Base-by-base conservation (phyloP, 2,329 filamentous ascomycete species). In the Alternaria alternata region DNA sequence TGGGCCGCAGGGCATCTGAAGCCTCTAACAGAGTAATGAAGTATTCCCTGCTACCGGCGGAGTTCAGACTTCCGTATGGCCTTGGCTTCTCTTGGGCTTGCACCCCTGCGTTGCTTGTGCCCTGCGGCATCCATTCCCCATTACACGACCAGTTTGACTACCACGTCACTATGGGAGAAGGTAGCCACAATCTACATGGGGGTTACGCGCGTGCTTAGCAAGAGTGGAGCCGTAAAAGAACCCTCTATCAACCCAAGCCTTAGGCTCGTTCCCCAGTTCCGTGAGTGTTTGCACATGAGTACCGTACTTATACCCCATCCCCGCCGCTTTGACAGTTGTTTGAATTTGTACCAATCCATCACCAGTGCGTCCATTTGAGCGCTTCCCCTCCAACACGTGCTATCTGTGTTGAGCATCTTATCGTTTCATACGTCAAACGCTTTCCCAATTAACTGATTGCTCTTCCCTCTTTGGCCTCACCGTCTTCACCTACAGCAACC, bases 31-130 rank as follows among this genome's bases (percentile, higher is more conserved):
- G 63, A 69, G 61, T 60, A 58, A 69, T 64, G 70, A 65, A 66
- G 61, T 66, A 61, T 66, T 62, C 62, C 65, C 68, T 69, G 64
- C 70, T 46, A 62, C 65, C 56, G 65, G 71, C 72, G 67, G 72
- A 73, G 64, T 70, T 65, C 62, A 68, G 63, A 57, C 58, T 63
- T 67, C 69, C 64, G 67, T 67, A 68, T 68, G 65, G 61, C 49
- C 74, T 78, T 75, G 75, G 74, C 72, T 60, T 20, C 55, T 68
- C 74, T 76, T 76, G 70, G 74, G 26, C 36, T 52, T 71, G 62
- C 71, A 72, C 71, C 74, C 75, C 75, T 76, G 72, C 70, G 64
- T 74, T 75, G 72, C 74, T 77, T 77, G 74, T 76, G 63, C 64
- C 66, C 48, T 67, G 54, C 63, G 52, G 65, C 66, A 66, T 69